Evolutionary conservation across 1,284 basidiomycete species (phyloP).

Genomic region (Rhizoctonia solani): DNA sequence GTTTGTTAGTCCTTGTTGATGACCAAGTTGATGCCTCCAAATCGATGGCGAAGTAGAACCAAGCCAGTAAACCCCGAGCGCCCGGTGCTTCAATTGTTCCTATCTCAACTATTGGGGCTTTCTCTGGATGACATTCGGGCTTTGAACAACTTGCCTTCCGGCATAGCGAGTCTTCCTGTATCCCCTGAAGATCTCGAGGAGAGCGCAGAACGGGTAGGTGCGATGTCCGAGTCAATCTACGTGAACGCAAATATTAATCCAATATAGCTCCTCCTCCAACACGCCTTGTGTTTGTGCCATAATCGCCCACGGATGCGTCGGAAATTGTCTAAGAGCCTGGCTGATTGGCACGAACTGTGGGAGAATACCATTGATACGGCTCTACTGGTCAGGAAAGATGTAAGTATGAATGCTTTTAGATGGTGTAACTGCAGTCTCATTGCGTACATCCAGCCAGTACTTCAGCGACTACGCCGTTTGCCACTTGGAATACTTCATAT

Average conservation of each 20-base stretch:
- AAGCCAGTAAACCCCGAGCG: constrained; percentile 55
- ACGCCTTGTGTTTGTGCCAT: constrained; percentile 63
- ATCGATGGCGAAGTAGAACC: background rate
- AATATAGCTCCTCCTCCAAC: constrained; percentile 46
- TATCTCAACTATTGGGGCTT: constrained; percentile 19
- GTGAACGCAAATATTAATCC: constrained; percentile 34
- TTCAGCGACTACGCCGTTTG: constrained; percentile 49
- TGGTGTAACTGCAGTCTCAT: constrained; percentile 30
- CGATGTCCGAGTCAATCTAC: constrained; percentile 50
- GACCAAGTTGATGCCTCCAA: background rate
- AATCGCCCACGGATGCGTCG: constrained; percentile 70
- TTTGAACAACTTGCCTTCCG: constrained; percentile 4
- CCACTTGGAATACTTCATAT: constrained; percentile 58
- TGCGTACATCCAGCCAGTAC: background rate
- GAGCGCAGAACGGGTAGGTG: constrained; percentile 29
- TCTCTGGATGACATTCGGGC: constrained; percentile 3
- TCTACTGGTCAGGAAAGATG: constrained; percentile 13
- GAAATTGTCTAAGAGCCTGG: constrained; percentile 61
- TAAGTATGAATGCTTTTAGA: background rate
- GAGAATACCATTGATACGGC: constrained; percentile 47
- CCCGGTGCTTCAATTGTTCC: constrained; percentile 15
- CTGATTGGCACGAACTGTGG: constrained; percentile 62
- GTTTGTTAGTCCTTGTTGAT: background rate
- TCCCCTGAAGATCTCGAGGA: constrained; percentile 8
- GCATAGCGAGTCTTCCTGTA: background rate